Evolutionary conservation across 495 filamentous ascomycete genomes (phyloP), one percentile per base, ranked within the genome.

Genomic region (Penicillium goetzii): DNA sequence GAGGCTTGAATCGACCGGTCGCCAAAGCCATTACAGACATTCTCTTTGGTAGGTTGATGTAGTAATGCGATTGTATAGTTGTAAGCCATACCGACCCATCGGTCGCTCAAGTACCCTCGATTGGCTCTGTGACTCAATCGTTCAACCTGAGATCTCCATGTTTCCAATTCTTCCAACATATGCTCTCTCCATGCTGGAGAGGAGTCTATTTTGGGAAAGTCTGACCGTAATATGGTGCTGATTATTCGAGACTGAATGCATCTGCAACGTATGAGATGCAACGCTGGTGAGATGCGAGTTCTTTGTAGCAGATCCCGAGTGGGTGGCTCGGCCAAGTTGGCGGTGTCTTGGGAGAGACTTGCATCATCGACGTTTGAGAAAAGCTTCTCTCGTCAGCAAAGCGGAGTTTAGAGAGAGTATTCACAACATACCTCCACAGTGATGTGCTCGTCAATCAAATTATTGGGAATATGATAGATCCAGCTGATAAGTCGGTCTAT

Each of bases 61-160:
- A 71, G 28, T 0, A 68, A 43, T 14, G 68, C 57, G 11, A 71
- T 50, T 0, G 65, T 68, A 41, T 66, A 68, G 34, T 71, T 71
- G 30, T 68, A 71, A 7, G 66, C 57, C 65, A 71, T 71, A 2
- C 66, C 65, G 41, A 71, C 65, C 68, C 68, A 71, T 34, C 68
- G 52, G 33, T 71, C 65, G 21, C 66, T 68, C 50, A 63, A 61
- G 34, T 68, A 68, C 14, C 68, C 61, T 51, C 47, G 50, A 9
- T 63, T 63, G 4, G 60, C 40, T 4, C 60, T 57, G 41, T 71
- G 62, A 53, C 65, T 66, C 14, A 63, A 50, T 15, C 51, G 53
- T 23, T 68, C 53, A 19, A 71, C 25, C 26, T 68, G 62, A 7
- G 60, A 49, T 36, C 61, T 68, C 68, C 66, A 71, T 11, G 58